Percentiles rank a stretch among this genome's conserved stretches.
phyloP scores from a whole-genome alignment of 495 filamentous ascomycete genomes.

The Barbatosphaeria neglecta region DNA sequence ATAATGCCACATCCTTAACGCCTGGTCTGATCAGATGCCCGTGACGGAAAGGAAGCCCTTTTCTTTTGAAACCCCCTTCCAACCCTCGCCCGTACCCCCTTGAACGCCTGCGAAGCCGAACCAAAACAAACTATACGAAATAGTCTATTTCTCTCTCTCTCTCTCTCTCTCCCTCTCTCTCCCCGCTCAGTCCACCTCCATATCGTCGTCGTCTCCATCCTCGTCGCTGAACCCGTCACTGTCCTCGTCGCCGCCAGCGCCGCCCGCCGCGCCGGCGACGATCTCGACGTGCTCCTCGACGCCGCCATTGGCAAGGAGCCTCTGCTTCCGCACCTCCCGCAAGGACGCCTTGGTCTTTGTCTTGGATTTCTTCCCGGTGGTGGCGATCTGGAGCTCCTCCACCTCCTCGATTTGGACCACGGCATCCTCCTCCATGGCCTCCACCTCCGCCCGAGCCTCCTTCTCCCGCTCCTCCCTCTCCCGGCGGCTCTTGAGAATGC shows the following conservation, averaged over 20 bases:
- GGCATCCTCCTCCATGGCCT: slow-evolving; percentile 37
- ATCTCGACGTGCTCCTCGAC: slow-evolving; percentile 41
- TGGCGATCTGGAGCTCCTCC: slow-evolving; percentile 15
- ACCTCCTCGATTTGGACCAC: slow-evolving; percentile 44
- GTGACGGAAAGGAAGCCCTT: neutral
- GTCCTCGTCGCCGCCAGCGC: slow-evolving; percentile 26
- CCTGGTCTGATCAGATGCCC: too few relatives aligned
- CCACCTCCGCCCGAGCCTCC: slow-evolving; percentile 25
- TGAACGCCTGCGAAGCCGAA: too few relatives aligned
- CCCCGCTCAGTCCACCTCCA: slow-evolving; percentile 56
- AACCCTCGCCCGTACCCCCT: too few relatives aligned
- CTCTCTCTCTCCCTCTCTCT: too few relatives aligned
- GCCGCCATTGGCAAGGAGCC: slow-evolving; percentile 53
- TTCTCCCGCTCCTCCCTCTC: slow-evolving; percentile 2
- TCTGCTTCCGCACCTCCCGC: slow-evolving; percentile 50
- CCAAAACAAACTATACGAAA: neutral
- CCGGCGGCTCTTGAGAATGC: slow-evolving; percentile 10
- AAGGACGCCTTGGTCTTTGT: slow-evolving; percentile 40
- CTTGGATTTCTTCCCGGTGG: slow-evolving; percentile 23
- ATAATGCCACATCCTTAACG: neutral
- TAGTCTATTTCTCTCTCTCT: too few relatives aligned
- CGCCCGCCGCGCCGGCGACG: slow-evolving; percentile 5
- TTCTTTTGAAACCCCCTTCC: too few relatives aligned
- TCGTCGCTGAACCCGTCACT: slow-evolving; percentile 40
- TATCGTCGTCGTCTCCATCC: slow-evolving; percentile 34